Evolutionary conservation across 1,139 yeast genomes (phyloP).

Genomic region (Wickerhamiella pararugosa): DNA sequence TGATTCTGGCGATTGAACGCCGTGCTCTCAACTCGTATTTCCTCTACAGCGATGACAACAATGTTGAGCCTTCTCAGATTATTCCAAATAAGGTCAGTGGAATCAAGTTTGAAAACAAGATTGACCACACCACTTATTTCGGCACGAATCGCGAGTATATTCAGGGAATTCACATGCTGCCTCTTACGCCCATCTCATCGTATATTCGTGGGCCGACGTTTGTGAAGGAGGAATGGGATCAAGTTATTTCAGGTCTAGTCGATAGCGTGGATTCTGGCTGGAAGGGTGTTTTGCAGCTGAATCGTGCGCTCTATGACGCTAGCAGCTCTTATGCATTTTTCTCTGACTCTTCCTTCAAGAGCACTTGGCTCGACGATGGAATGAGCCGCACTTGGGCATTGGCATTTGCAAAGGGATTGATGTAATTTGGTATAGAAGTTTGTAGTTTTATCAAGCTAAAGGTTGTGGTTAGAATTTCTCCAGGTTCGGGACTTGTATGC

Average conservation of each 20-base stretch:
- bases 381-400: slow-evolving; percentile 83
- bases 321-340: slow-evolving; percentile 52
- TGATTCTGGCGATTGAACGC: slow-evolving; percentile 52
- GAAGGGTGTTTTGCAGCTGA: slow-evolving; percentile 70
- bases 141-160: slow-evolving; percentile 65
- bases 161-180: slow-evolving; percentile 92
- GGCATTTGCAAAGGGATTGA: slow-evolving; percentile 49
- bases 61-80: slow-evolving; percentile 41
- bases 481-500: not conserved
- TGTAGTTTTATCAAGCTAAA: not conserved
- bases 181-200: slow-evolving; percentile 75
- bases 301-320: slow-evolving; percentile 66
- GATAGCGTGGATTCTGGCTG: slow-evolving; percentile 61
- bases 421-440: not conserved
- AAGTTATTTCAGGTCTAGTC: slow-evolving; percentile 35
- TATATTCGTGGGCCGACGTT: slow-evolving; percentile 53
- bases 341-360: slow-evolving; percentile 33
- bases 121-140: slow-evolving; percentile 84
- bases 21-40: slow-evolving; percentile 53
- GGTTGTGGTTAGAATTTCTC: not conserved
- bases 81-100: slow-evolving; percentile 59
- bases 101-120: slow-evolving; percentile 66
- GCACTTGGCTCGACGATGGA: slow-evolving; percentile 61
- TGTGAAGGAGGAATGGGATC: slow-evolving; percentile 74
- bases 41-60: slow-evolving; percentile 41